phyloP scores from a whole-genome alignment of 1,139 yeast genomes.

The Suhomyces guaymorum region DNA sequence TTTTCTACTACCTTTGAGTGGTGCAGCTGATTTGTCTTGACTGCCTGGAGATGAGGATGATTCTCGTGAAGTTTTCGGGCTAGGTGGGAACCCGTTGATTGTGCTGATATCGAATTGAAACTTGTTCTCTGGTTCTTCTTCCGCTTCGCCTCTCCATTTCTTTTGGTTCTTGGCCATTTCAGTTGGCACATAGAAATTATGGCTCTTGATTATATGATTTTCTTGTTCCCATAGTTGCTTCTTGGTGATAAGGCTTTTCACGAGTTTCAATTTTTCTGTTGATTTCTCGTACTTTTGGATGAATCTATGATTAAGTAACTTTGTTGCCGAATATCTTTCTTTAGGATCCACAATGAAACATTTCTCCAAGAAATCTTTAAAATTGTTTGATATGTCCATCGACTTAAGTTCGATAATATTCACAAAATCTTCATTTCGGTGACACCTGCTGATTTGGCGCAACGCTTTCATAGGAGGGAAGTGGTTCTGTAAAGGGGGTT shows the following conservation, averaged over 20 bases:
- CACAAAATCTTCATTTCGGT: constrained; percentile 33
- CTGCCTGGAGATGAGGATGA: constrained; percentile 18
- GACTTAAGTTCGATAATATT: constrained; percentile 31
- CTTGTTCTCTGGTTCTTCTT: constrained; percentile 17
- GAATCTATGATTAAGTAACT: constrained; percentile 62
- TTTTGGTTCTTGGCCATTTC: constrained; percentile 37
- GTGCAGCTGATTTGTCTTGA: constrained; percentile 1
- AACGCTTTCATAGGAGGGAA: constrained; percentile 81
- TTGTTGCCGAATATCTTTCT: constrained; percentile 57
- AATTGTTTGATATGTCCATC: constrained; percentile 24
- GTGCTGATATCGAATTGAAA: constrained; percentile 43
- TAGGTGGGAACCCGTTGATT: constrained; percentile 19
- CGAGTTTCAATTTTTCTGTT: constrained; percentile 18
- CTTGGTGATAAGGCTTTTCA: constrained; percentile 39
- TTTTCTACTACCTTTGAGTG: neutral
- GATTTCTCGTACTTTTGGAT: constrained; percentile 31
- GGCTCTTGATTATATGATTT: constrained; percentile 34
- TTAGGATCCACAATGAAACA: constrained; percentile 68
- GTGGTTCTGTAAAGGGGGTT: constrained; percentile 73
- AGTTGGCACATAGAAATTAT: constrained; percentile 43
- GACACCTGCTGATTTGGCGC: constrained; percentile 45
- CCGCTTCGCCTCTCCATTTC: constrained; percentile 30
- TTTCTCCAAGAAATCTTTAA: constrained; percentile 60
- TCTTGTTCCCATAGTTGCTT: constrained; percentile 47
- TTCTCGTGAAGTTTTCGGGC: constrained; percentile 15